Percentiles rank a stretch among this genome's conserved stretches.
These are phyloP conservation scores for Globisporangium acanthophoron DNA, from an alignment of 352 stramenopile genomes.

Conservation along the genomic window DNA sequence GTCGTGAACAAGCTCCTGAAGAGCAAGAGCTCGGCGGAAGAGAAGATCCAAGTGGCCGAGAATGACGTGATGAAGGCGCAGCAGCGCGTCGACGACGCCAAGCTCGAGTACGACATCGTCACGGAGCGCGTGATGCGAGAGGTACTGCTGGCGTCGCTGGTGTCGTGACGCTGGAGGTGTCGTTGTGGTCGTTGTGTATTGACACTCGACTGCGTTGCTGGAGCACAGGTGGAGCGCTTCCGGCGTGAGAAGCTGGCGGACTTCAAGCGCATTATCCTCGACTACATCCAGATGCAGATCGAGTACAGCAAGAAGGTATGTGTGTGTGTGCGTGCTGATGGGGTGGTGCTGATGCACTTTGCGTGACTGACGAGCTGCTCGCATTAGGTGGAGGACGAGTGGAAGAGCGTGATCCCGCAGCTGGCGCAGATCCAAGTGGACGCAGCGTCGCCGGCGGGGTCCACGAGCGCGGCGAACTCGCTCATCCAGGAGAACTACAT, in stretches of 20 bases:
- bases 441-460: constrained; percentile 26
- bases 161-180: not conserved
- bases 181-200: not conserved
- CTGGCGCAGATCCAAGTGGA: constrained; percentile 73
- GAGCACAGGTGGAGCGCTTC: constrained; percentile 89
- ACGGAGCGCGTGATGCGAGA: constrained; percentile 94
- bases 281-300: constrained; percentile 97
- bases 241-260: constrained; percentile 93
- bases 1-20: constrained; percentile 61
- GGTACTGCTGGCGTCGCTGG: constrained; percentile 6
- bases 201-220: not conserved
- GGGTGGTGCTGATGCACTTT: not conserved
- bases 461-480: constrained; percentile 36
- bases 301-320: constrained; percentile 92
- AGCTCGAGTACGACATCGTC: constrained; percentile 92
- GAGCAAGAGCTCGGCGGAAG: constrained; percentile 55
- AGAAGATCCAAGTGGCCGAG: constrained; percentile 88
- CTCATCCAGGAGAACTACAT: constrained; percentile 80
- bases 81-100: constrained; percentile 81
- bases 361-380: not conserved
- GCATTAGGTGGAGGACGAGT: constrained; percentile 63
- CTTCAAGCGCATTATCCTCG: constrained; percentile 94
- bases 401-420: constrained; percentile 70
- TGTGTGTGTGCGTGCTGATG: not conserved
- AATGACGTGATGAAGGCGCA: constrained; percentile 75